Conservation (phyloP, 1,284 basidiomycete genomes). For the Cutaneotrichosporon sp. region DNA sequence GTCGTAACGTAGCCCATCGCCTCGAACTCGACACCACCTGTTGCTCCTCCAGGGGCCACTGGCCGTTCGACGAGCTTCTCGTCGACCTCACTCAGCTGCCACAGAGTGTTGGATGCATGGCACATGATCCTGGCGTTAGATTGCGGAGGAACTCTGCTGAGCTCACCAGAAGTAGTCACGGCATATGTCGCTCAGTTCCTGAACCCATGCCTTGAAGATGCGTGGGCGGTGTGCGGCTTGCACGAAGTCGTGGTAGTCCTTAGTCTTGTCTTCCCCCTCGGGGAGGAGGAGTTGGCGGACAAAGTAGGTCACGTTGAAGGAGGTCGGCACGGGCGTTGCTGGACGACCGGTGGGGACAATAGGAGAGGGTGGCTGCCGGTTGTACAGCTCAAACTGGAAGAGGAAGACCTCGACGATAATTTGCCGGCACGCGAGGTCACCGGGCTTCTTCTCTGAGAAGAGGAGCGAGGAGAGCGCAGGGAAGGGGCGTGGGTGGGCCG, state of each 20-base stretch:
- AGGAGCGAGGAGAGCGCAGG: constrained; percentile 76
- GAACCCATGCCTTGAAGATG: constrained; percentile 87
- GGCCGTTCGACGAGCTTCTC: constrained; percentile 83
- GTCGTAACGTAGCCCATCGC: constrained; percentile 90
- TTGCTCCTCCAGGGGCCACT: constrained; percentile 94
- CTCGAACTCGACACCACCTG: constrained; percentile 96
- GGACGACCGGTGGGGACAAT: background rate
- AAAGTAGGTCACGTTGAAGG: constrained; percentile 30
- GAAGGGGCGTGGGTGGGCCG: constrained; percentile 82
- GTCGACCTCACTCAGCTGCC: constrained; percentile 78
- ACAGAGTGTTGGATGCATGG: constrained; percentile 88
- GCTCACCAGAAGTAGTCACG: constrained; percentile 86
- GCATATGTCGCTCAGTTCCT: constrained; percentile 85
- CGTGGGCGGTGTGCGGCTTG: constrained; percentile 76
- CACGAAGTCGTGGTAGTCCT: constrained; percentile 76
- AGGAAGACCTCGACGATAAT: constrained; percentile 84
- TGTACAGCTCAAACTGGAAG: constrained; percentile 78
- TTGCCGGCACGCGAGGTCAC: constrained; percentile 84
- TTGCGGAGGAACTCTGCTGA: background rate
- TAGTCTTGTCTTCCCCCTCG: constrained; percentile 41
- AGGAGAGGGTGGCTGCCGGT: background rate
- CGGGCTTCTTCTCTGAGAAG: constrained; percentile 96
- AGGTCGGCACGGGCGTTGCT: background rate
- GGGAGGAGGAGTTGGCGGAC: constrained; percentile 49
- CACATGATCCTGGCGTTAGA: constrained; percentile 73